Evolutionary conservation across 2,329 filamentous ascomycete genomes (phyloP), one percentile per base, ranked within the genome.

Genomic region (Botrytis sinoallii): DNA sequence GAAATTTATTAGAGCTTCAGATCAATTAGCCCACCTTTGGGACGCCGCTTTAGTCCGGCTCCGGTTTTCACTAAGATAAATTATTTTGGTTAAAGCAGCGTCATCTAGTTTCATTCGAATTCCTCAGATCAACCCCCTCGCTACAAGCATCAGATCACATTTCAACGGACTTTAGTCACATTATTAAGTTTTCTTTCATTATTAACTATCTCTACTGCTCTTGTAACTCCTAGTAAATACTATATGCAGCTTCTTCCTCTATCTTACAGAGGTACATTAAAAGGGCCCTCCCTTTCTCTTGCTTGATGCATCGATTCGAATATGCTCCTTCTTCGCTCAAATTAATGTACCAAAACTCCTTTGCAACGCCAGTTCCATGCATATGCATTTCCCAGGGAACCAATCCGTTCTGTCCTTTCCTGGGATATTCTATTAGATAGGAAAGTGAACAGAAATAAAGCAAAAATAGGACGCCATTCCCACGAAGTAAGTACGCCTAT

Each of bases 201-300:
- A 46, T 46, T 46, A 61, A n/a, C 55, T 46, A 70, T 69, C 32
- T 65, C 70, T 69, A 20, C 77, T 69, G 42, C 52, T 73, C 52
- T 46, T 32, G 6, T 35, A 9, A 61, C n/a, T 61, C 20, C 68
- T 46, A 70, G 38, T 44, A 38, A 35, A 46, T 44, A 35, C 52
- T 61, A 61, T 61, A 61, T 70, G 68, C 68, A 70, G 68, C 40
- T 61, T 70, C 40, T 35, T 35, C 38, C 57, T 70, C 38, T 70
- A 70, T 70, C 68, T 70, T 70, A 61, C 68, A 70, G 55, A 70
- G 52, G 55, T 70, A 70, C 40, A 60, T 70, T 46, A 61, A 70
- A 70, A 46, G 55, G 57, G 48, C 42, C 35, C 35, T 42, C 38
- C 61, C 38, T 66, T 44, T 57, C 55, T 70, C 67, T 61, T 61